Base-by-base conservation (phyloP, 306 rosid genomes). In the Biancaea sappan region DNA sequence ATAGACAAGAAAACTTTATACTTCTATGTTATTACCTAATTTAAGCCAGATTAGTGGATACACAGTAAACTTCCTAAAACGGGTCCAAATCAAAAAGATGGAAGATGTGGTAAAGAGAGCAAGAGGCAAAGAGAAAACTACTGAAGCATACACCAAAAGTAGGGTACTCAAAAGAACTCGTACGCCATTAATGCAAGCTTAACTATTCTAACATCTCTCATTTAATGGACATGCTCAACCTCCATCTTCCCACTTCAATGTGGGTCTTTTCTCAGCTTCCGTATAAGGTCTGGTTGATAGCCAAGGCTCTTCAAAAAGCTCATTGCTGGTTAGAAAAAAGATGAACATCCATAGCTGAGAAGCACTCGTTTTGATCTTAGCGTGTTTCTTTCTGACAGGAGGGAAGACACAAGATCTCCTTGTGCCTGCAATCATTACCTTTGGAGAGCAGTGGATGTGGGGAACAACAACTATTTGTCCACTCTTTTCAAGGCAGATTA, bases 401-500 rank as follows among this genome's bases (percentile, higher is more conserved):
- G 84, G 67, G 16, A 38, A 86, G 84, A 90, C 91, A 50, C 98
- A 94, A 75, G 93, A 94, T 19, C 77, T 94, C 5, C 81, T 94
- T 74, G 97, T 94, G 24, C 95, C 98, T 4, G 97, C 96, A 18
- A 80, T 94, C 72, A 78, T 94, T 2, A 86, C 93, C 14, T 94
- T 94, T 71, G 98, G 98, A 38, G 98, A 94, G 96, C 83, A 0
- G 98, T 87, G 0, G 98, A 94, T 79, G 96, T 94, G 66, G 98
- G 98, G 19, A 94, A 94, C 60, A 94, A 94, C 80, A 75, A 94
- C 88, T 90, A 90, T 52, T 91, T 90, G 25, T 78, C 81, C 44
- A 92, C 98, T 6, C 22, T 95, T 70, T 95, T 79, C 85, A 95
- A 86, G 84, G 98, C 98, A 57, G 22, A 95, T 79, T 90, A 87